Base-by-base conservation (phyloP, 345 rosid genomes). In the Linum trigynum region DNA sequence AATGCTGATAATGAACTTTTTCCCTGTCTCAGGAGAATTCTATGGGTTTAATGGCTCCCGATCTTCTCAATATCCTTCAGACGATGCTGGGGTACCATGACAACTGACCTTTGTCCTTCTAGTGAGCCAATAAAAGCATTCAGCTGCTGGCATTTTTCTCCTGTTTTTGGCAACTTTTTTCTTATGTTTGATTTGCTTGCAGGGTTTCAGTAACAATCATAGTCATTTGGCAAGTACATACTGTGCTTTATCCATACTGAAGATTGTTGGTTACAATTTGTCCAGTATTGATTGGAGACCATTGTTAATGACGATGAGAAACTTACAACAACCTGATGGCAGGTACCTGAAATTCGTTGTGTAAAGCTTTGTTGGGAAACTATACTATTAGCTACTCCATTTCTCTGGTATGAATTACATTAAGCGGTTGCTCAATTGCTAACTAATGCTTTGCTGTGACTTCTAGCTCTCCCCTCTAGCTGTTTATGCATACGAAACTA, bases 201-300 rank as follows among this genome's bases (percentile, higher is more conserved):
- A 92, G 96, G 84, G 71, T 67, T 77, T 74, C 59, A 67, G 61
- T 68, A 79, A 67, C 61, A 86, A 90, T 69, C 71, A 72, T 55
- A 82, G 98, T 77, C 89, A 90, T 75, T 57, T 90, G 79, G 95
- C 98, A 56, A 90, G 96, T 78, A 86, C 92, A 0, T 88, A 86
- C 65, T 92, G 80, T 77, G 98, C 98, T 16, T 61, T 92, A 69
- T 86, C 92, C 12, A 88, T 90, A 63, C 77, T 88, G 12, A 86
- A 84, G 77, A 83, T 72, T 17, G 67, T 86, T 64, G 92, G 92
- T 39, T 80, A 82, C 71, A 70, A 78, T 76, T 64, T 90, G 66
- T 80, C 83, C 16, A 76, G 68, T 55, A 38, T 90, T 2, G 81
- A 90, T 72, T 68, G 84, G 63, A 75, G 70, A 57, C 66, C 80